A percentile compares a stretch with the other conserved stretches of the same genome.
These are phyloP conservation scores for Gracilaria domingensis DNA, from an alignment of 23 red algal species.

Conservation along the genomic window DNA sequence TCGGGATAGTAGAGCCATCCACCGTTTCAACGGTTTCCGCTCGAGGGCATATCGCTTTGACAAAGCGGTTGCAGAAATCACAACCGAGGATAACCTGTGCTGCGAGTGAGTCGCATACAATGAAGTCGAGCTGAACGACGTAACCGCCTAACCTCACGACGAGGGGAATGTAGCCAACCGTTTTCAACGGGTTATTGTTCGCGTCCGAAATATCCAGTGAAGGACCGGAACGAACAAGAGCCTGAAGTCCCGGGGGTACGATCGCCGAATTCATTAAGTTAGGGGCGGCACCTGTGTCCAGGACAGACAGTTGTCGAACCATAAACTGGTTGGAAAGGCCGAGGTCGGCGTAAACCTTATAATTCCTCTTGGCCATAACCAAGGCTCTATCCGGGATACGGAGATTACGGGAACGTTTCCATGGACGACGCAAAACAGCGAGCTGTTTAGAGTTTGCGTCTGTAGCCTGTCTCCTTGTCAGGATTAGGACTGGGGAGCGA, in stretches of 20 bases:
- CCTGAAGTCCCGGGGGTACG: background rate
- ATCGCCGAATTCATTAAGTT: background rate
- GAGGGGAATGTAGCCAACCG: background rate
- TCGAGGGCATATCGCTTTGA: background rate
- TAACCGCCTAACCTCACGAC: background rate
- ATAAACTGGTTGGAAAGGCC: constrained; percentile 26
- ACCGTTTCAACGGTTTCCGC: background rate
- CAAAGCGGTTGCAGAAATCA: constrained; percentile 11
- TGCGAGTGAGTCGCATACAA: background rate
- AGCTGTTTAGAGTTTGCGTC: background rate
- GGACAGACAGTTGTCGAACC: background rate
- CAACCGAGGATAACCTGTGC: constrained; percentile 6
- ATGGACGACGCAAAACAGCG: constrained; percentile 17
- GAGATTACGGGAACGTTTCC: constrained; percentile 21
- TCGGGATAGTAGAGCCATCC: background rate
- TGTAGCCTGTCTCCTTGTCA: background rate
- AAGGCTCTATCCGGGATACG: constrained; percentile 16
- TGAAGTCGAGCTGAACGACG: background rate
- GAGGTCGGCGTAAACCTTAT: constrained; percentile 43
- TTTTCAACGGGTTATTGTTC: background rate
- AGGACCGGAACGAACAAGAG: background rate
- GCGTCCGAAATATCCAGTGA: background rate
- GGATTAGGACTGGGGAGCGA: background rate
- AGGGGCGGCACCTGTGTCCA: too few species aligned
- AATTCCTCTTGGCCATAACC: constrained; percentile 33